Evolutionary conservation across 805 yeast genomes (phyloP).

Genomic region (Candida silvatica): DNA sequence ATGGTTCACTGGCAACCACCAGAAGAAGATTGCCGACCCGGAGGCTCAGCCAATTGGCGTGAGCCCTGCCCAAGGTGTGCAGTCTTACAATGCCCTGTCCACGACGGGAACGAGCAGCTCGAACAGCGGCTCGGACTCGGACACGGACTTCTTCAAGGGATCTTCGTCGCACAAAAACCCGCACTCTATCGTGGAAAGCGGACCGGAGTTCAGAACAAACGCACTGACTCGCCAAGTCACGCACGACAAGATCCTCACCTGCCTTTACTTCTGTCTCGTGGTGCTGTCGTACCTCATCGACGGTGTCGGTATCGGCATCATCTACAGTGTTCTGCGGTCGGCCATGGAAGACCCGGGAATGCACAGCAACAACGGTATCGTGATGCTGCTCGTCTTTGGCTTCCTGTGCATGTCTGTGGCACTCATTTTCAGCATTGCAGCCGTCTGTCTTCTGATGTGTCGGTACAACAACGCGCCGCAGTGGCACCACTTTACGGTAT

Average conservation of each 20-base stretch:
- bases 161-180: not conserved
- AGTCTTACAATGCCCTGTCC: too few relatives aligned
- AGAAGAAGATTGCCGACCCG: not conserved
- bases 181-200: not conserved
- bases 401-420: slow-evolving; percentile 33
- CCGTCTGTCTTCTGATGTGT: slow-evolving; percentile 35
- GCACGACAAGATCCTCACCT: slow-evolving; percentile 35
- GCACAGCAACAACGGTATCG: slow-evolving; percentile 9
- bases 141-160: slow-evolving; percentile 1
- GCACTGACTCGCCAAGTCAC: slow-evolving; percentile 16
- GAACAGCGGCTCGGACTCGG: slow-evolving; percentile 2
- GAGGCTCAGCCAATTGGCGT: not conserved
- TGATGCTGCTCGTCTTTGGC: slow-evolving; percentile 26
- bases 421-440: slow-evolving; percentile 31
- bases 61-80: not conserved
- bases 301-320: slow-evolving; percentile 35
- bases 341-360: slow-evolving; percentile 3
- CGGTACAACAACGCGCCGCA: slow-evolving; percentile 28
- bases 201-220: slow-evolving; percentile 5
- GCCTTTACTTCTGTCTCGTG: slow-evolving; percentile 33
- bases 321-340: slow-evolving; percentile 18
- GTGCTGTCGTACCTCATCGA: slow-evolving; percentile 32
- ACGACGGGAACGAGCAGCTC: not conserved
- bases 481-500: slow-evolving; percentile 35
- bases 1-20: not conserved